These are phyloP conservation scores for Fusarium compactum DNA, from an alignment of 2,329 filamentous ascomycete genomes.

Conservation along the genomic window DNA sequence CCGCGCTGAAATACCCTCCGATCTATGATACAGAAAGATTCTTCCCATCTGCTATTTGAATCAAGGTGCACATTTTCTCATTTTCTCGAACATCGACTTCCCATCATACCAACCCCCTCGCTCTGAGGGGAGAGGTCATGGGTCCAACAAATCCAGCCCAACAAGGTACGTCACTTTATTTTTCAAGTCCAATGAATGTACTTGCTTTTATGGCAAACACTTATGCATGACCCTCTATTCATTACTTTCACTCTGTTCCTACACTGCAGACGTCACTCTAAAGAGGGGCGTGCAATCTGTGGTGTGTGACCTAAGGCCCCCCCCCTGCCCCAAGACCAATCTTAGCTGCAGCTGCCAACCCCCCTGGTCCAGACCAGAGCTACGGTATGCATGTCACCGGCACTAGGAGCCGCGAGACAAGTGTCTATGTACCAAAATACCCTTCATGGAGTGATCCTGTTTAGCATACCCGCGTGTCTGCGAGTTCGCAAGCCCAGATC, in stretches of 20 bases:
- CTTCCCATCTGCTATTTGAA: rapidly evolving
- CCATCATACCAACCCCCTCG: not conserved
- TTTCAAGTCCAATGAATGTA: not conserved
- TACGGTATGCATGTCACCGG: not conserved
- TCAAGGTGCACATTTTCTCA: not conserved
- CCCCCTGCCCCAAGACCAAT: not conserved
- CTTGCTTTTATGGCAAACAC: not conserved
- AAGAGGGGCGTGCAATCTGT: not conserved
- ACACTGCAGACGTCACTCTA: not conserved
- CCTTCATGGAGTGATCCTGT: not conserved
- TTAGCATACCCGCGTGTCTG: conserved; percentile 11
- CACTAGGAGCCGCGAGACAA: not conserved
- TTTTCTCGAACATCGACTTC: not conserved
- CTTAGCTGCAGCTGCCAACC: not conserved
- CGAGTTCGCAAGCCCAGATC: conserved; percentile 15
- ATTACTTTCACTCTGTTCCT: not conserved
- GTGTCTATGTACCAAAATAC: not conserved
- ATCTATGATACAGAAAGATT: not conserved
- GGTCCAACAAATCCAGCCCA: not conserved
- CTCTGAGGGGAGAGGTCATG: not conserved
- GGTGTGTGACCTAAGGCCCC: not conserved
- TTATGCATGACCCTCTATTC: not conserved
- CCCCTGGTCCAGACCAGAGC: not conserved
- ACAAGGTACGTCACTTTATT: not conserved
- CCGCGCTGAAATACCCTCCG: not conserved